A percentile compares a stretch with the other conserved stretches of the same genome.
Conservation (phyloP, 2,329 filamentous ascomycete species). For the Hymenoscyphus occultus region DNA sequence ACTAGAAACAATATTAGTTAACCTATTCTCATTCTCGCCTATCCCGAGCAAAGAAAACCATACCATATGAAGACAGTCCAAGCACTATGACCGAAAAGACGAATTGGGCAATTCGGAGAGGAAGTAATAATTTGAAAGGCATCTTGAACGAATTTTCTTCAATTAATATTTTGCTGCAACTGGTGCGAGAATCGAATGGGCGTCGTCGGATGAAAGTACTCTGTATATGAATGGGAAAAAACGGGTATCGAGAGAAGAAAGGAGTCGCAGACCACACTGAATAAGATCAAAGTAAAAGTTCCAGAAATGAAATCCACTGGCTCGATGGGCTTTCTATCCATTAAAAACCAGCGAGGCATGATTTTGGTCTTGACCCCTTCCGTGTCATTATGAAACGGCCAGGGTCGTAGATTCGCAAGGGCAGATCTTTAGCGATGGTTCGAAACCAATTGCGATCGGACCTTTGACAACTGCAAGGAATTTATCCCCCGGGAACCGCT, state of each 20-base stretch:
- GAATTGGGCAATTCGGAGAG: slow-evolving; percentile 46
- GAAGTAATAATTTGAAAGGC: slow-evolving; percentile 42
- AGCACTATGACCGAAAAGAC: slow-evolving; percentile 46
- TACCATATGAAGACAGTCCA: slow-evolving; percentile 50
- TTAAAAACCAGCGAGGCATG: slow-evolving; percentile 18
- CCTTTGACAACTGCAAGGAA: background rate
- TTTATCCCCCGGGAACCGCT: slow-evolving; percentile 2
- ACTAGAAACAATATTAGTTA: slow-evolving; percentile 42
- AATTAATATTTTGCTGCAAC: slow-evolving; percentile 20
- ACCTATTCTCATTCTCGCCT: slow-evolving; percentile 8
- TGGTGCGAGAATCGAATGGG: slow-evolving; percentile 21
- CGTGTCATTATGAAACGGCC: slow-evolving; percentile 25
- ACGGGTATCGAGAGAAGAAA: slow-evolving; percentile 10
- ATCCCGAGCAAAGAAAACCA: slow-evolving; percentile 5
- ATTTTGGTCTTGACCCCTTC: slow-evolving; percentile 21
- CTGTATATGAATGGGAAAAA: slow-evolving; percentile 7
- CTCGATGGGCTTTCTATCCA: slow-evolving; percentile 14
- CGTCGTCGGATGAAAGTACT: slow-evolving; percentile 6
- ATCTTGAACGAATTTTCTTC: slow-evolving; percentile 33
- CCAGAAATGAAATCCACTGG: slow-evolving; percentile 15
- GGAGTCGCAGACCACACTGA: slow-evolving; percentile 26
- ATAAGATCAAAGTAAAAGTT: slow-evolving; percentile 21
- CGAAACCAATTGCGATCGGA: slow-evolving; percentile 13
- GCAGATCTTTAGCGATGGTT: slow-evolving; percentile 4
- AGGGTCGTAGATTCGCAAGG: slow-evolving; percentile 14